phyloP scores from a whole-genome alignment of 352 stramenopile genomes.

The Phytophthora idaei region DNA sequence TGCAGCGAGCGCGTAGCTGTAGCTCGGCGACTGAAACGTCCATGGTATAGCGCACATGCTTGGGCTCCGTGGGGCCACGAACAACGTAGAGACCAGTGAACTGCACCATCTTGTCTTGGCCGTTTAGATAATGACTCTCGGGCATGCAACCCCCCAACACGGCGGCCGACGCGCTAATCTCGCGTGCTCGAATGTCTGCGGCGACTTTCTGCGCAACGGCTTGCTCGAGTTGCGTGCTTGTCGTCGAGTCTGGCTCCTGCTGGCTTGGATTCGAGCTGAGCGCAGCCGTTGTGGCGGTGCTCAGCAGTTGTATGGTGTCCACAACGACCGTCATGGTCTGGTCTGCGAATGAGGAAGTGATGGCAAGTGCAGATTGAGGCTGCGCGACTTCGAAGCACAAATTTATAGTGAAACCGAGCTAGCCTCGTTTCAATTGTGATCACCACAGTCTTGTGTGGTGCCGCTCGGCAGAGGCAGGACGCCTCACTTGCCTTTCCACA shows the following conservation, averaged over 20 bases:
- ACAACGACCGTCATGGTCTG: slow-evolving; percentile 35
- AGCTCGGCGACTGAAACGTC: slow-evolving; percentile 50
- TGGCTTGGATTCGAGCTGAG: slow-evolving; percentile 31
- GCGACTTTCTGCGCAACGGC: slow-evolving; percentile 35
- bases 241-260: slow-evolving; percentile 26
- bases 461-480: slow-evolving; percentile 22
- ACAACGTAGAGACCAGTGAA: slow-evolving; percentile 65
- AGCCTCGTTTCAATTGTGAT: slow-evolving; percentile 10
- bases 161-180: slow-evolving; percentile 34
- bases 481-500: slow-evolving; percentile 21
- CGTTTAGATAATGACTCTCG: slow-evolving; percentile 38
- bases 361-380: slow-evolving; percentile 4
- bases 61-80: slow-evolving; percentile 48
- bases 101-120: slow-evolving; percentile 49
- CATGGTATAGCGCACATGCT: slow-evolving; percentile 75
- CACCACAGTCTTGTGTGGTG: slow-evolving; percentile 14
- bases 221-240: slow-evolving; percentile 32
- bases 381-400: slow-evolving; percentile 1
- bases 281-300: slow-evolving; percentile 27
- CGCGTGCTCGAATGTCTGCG: slow-evolving; percentile 11
- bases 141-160: slow-evolving; percentile 32
- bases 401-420: slow-evolving; percentile 4
- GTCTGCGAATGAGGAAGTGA: slow-evolving; percentile 15
- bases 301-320: slow-evolving; percentile 36
- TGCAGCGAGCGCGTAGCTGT: slow-evolving; percentile 51